These are phyloP conservation scores for Neonectria magnoliae DNA, from an alignment of 2,329 filamentous ascomycete genomes.

Conservation along the genomic window DNA sequence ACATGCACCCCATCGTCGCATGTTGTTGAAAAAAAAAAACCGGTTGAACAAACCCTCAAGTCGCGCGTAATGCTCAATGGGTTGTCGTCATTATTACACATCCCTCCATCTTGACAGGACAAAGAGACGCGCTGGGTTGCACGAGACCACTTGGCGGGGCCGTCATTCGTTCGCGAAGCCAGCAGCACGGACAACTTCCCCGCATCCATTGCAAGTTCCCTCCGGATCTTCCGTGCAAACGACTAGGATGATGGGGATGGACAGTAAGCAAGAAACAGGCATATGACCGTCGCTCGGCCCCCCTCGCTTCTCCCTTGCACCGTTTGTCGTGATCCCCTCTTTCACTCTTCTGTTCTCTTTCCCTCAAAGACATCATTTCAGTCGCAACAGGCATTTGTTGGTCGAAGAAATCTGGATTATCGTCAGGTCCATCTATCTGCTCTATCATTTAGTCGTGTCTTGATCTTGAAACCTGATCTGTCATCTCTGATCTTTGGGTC, in stretches of 20 bases:
- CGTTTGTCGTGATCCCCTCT: not conserved
- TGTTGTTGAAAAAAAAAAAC: no score
- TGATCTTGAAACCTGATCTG: not conserved
- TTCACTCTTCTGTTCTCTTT: not conserved
- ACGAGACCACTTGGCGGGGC: not conserved
- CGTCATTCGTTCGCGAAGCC: not conserved
- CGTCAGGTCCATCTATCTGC: conserved; percentile 23
- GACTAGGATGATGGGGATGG: not conserved
- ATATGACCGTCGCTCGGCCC: not conserved
- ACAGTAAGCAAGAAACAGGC: not conserved
- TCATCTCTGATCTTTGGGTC: not conserved
- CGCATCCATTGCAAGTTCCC: not conserved
- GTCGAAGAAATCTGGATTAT: conserved; percentile 17
- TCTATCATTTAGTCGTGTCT: conserved; percentile 25
- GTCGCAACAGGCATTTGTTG: not conserved
- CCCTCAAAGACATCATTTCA: not conserved
- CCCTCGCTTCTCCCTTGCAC: no score
- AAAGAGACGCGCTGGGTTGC: not conserved
- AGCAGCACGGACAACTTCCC: not conserved
- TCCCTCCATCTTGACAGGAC: not conserved
- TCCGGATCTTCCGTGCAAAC: not conserved
- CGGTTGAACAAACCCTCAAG: no score
- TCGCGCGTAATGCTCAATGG: not conserved
- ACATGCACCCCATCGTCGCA: not conserved
- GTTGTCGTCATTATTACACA: not conserved